phyloP scores from a whole-genome alignment of 2,329 filamentous ascomycete species.

The Lecanicillium sp. region DNA sequence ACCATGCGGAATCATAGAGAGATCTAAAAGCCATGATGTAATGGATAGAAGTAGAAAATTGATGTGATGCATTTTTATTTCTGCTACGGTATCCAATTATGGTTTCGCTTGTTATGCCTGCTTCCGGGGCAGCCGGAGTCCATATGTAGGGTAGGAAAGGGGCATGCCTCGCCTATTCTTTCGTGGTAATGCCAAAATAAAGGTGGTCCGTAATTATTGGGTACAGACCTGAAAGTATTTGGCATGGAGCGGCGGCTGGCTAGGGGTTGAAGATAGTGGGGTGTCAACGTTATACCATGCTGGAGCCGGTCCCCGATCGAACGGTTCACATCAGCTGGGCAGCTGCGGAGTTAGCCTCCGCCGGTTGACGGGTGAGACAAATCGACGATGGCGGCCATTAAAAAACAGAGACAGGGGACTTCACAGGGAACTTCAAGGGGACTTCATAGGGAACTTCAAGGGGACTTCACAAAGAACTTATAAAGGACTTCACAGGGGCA shows the following conservation, averaged over 20 bases:
- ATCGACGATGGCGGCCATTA: background rate
- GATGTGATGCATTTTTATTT: background rate
- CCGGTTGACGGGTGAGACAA: background rate
- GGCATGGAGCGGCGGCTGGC: too few species aligned
- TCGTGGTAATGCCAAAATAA: background rate
- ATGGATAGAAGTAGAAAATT: background rate
- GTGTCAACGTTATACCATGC: background rate
- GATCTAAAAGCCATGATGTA: background rate
- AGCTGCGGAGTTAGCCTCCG: too few species aligned
- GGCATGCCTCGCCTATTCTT: background rate
- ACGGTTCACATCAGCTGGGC: background rate
- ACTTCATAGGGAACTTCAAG: too few species aligned
- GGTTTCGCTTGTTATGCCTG: background rate
- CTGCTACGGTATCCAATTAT: background rate
- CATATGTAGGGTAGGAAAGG: background rate
- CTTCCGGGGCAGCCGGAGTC: background rate
- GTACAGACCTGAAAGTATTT: background rate
- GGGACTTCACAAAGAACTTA: background rate
- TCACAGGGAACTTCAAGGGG: too few species aligned
- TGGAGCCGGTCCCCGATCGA: background rate
- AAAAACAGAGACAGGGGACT: background rate
- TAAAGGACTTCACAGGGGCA: background rate
- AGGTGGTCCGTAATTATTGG: background rate
- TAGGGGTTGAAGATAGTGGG: background rate
- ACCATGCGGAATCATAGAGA: background rate